Evolutionary conservation across 2,329 filamentous ascomycete genomes (phyloP).

Genomic region (Arthrobotrys entomopaga): DNA sequence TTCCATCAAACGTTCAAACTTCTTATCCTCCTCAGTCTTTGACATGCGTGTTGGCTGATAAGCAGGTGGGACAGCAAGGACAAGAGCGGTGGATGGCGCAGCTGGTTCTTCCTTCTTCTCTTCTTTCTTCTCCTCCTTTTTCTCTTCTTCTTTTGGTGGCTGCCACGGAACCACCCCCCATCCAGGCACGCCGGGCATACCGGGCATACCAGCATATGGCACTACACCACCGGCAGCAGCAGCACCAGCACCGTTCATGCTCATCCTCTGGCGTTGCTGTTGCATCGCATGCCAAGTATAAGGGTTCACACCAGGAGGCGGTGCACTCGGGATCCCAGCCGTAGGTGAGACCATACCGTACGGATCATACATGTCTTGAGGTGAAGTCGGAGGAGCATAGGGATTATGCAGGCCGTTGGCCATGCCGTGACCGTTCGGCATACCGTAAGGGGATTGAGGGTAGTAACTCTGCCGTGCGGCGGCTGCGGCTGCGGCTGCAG

Average conservation of each 20-base stretch:
- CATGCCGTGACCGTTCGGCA: constrained; percentile 40
- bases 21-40: constrained; percentile 51
- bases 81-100: constrained; percentile 52
- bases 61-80: constrained; percentile 59
- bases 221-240: too few relatives aligned
- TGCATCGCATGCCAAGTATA: constrained; percentile 46
- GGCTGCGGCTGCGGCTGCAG: constrained; percentile 33
- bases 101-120: constrained; percentile 60
- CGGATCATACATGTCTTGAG: constrained; percentile 37
- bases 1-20: constrained; percentile 49
- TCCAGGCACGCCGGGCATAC: constrained; percentile 26
- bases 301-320: constrained; percentile 34
- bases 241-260: constrained; percentile 16
- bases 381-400: constrained; percentile 37
- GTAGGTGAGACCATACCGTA: constrained; percentile 38
- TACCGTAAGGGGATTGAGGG: constrained; percentile 32
- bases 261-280: constrained; percentile 35
- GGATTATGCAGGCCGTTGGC: constrained; percentile 41
- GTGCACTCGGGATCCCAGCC: constrained; percentile 9
- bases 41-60: constrained; percentile 56
- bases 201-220: too few relatives aligned
- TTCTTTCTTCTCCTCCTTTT: constrained; percentile 60
- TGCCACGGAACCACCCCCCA: constrained; percentile 52
- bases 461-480: constrained; percentile 29
- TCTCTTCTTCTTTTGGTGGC: constrained; percentile 57